These are phyloP conservation scores for Fusarium sp. DNA, from an alignment of 2,329 filamentous ascomycete species.

Conservation along the genomic window DNA sequence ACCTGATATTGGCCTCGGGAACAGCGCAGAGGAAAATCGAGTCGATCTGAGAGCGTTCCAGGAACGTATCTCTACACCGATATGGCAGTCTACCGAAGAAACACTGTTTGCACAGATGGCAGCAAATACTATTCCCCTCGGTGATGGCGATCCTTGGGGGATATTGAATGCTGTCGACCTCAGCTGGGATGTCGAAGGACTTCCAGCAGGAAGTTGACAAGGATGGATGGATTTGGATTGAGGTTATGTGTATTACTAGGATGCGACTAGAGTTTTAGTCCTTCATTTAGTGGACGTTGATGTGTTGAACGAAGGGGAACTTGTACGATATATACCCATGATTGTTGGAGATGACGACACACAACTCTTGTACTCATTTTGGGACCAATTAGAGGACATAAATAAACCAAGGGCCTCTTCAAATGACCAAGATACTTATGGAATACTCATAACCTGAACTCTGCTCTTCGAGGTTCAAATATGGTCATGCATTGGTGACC, in stretches of 20 bases:
- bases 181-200: constrained; percentile 37
- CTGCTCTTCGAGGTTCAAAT: not conserved
- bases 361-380: constrained; percentile 30
- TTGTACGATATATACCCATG: constrained; percentile 38
- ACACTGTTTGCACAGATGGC: constrained; percentile 44
- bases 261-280: not conserved
- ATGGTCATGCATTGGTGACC: not conserved
- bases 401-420: not conserved
- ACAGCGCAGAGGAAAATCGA: constrained; percentile 50
- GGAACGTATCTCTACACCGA: constrained; percentile 44
- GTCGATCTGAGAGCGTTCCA: constrained; percentile 49
- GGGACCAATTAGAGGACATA: not conserved
- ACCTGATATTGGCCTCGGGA: constrained; percentile 48
- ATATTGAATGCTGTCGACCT: constrained; percentile 43
- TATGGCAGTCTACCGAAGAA: constrained; percentile 48
- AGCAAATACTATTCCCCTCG: constrained; percentile 33
- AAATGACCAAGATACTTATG: not conserved
- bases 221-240: not conserved
- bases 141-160: constrained; percentile 45
- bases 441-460: not conserved
- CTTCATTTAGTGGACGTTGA: not conserved
- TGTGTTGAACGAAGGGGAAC: not conserved
- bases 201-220: constrained; percentile 8
- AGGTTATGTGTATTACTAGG: not conserved
- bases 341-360: constrained; percentile 5